These are phyloP conservation scores for Aspergillus pseudoviridinutans DNA, from an alignment of 2,329 filamentous ascomycete genomes.

Conservation along the genomic window DNA sequence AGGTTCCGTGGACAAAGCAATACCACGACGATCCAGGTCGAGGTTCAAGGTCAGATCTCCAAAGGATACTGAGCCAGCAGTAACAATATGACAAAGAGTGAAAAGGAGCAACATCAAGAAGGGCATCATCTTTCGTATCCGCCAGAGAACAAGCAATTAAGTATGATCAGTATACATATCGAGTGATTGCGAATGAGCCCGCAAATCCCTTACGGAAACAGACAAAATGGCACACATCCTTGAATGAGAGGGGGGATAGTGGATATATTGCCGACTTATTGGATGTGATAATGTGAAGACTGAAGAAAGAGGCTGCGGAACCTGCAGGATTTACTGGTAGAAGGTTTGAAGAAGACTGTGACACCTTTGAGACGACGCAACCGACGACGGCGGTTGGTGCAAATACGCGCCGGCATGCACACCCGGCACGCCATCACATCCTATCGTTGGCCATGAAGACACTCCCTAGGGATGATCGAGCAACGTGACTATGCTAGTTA, in stretches of 20 bases:
- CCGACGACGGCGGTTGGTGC: constrained; percentile 2
- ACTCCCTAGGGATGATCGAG: too few relatives aligned
- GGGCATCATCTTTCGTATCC: constrained; percentile 11
- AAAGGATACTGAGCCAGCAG: constrained; percentile 13
- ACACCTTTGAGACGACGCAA: neutral
- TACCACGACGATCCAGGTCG: constrained; percentile 10
- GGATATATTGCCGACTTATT: constrained; percentile 20
- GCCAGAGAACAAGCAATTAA: constrained; percentile 15
- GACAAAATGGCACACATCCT: constrained; percentile 17
- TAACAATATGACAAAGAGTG: constrained; percentile 8
- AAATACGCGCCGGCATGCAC: constrained; percentile 5
- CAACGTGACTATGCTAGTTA: neutral
- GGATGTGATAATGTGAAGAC: constrained; percentile 26
- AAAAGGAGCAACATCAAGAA: constrained; percentile 7
- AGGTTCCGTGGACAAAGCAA: constrained; percentile 9
- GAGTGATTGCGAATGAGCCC: constrained; percentile 17
- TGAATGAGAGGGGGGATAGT: constrained; percentile 13
- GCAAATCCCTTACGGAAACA: constrained; percentile 26
- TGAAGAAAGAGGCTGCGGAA: neutral
- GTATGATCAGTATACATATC: constrained; percentile 15
- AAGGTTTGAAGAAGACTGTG: neutral
- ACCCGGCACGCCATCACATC: constrained; percentile 2
- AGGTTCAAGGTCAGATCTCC: constrained; percentile 3
- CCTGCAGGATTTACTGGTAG: neutral
- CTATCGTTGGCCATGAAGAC: neutral